These are phyloP conservation scores for Coniochaeta ligniaria DNA, from an alignment of 2,329 filamentous ascomycete genomes.

Conservation along the genomic window DNA sequence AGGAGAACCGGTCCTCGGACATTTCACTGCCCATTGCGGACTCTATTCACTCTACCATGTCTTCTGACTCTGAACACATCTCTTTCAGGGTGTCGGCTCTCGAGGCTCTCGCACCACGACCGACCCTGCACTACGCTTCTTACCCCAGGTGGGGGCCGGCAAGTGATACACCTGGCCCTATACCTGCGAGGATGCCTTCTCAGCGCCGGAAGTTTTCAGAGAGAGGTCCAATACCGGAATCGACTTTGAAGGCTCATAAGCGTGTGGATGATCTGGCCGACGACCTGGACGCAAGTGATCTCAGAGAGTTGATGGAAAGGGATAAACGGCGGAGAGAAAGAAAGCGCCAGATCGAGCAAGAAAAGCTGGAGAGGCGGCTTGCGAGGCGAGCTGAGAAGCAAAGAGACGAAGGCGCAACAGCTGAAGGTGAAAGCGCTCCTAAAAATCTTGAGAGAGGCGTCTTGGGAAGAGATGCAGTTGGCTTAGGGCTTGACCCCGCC, in stretches of 20 bases:
- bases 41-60: conserved; percentile 71
- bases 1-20: conserved; percentile 58
- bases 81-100: conserved; percentile 77
- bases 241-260: conserved; percentile 52
- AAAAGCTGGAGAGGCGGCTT: conserved; percentile 58
- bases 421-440: conserved; percentile 41
- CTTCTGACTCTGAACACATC: conserved; percentile 64
- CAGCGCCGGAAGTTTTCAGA: conserved; percentile 44
- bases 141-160: conserved; percentile 48
- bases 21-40: conserved; percentile 67
- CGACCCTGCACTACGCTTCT: conserved; percentile 69
- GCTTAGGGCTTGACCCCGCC: conserved; percentile 48
- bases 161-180: conserved; percentile 32
- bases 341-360: conserved; percentile 61
- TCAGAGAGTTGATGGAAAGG: conserved; percentile 85
- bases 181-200: conserved; percentile 40
- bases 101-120: conserved; percentile 76
- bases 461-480: conserved; percentile 48
- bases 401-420: conserved; percentile 28
- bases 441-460: conserved; percentile 54
- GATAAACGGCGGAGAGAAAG: conserved; percentile 75
- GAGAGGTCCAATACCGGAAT: conserved; percentile 51
- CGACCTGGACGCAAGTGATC: conserved; percentile 72
- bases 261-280: conserved; percentile 69
- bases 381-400: conserved; percentile 62